Conservation (phyloP, 2,329 filamentous ascomycete genomes). For the Epichloe sibirici region DNA sequence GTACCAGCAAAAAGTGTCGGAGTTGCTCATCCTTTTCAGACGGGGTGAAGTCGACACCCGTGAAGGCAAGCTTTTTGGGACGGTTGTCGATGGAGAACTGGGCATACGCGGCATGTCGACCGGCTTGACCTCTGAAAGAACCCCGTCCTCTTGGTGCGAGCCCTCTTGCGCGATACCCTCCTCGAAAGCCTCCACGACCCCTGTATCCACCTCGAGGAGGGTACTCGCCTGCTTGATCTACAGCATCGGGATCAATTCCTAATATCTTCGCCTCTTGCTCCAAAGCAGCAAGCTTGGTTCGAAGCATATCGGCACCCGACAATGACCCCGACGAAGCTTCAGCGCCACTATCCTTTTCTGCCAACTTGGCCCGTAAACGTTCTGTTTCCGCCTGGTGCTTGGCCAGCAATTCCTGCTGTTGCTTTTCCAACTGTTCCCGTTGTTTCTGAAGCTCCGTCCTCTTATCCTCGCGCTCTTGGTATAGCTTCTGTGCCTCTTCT, state of each 20-base stretch:
- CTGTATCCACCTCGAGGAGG: conserved; percentile 25
- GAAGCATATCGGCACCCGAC: conserved; percentile 51
- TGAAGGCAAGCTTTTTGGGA: conserved; percentile 53
- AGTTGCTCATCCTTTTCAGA: conserved; percentile 55
- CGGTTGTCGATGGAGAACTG: conserved; percentile 65
- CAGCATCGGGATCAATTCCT: conserved; percentile 49
- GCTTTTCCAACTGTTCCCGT: conserved; percentile 51
- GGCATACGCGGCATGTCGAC: conserved; percentile 43
- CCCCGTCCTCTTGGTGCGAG: conserved; percentile 26
- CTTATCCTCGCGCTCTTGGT: conserved; percentile 53
- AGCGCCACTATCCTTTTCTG: conserved; percentile 18
- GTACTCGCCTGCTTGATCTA: conserved; percentile 28
- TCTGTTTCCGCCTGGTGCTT: conserved; percentile 56
- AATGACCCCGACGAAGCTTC: conserved; percentile 20
- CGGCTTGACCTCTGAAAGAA: conserved; percentile 29
- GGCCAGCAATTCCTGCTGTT: conserved; percentile 48
- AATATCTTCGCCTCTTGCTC: conserved; percentile 60
- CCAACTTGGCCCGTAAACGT: conserved; percentile 45
- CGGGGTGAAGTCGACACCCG: conserved; percentile 50
- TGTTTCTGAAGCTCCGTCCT: conserved; percentile 50
- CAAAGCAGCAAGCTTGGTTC: conserved; percentile 58
- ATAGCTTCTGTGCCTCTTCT: conserved; percentile 55
- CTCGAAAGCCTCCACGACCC: conserved; percentile 23
- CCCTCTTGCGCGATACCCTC: conserved; percentile 21
- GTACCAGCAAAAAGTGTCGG: conserved; percentile 58